Evolutionary conservation across 257 asterid genomes (phyloP), one percentile per base, ranked within the genome.

Genomic region (Galeopsis tetrahit): DNA sequence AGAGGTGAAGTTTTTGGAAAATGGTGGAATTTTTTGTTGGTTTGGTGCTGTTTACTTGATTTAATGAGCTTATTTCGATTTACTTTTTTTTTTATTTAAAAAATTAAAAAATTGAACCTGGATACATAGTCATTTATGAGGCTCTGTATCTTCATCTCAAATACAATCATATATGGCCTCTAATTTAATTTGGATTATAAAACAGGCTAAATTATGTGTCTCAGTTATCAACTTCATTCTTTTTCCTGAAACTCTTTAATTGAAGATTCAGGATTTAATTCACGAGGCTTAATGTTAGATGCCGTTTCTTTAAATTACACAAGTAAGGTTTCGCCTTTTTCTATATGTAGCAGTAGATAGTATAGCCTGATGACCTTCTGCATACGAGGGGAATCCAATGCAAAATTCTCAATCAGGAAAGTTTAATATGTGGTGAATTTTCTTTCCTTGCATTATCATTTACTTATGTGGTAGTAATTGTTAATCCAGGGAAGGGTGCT

Each of bases 11-110:
- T 17, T 8, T 76, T 43, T 46, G 40, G 73, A 15, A 36, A 63
- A 46, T 31, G 61, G 53, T 68, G 74, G 73, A 38, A 17, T 4
- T 36, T 67, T 44, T 63, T 63, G 68, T 32, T 28, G 60, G 76
- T 44, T 39, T 72, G 52, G 61, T 43, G 53, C 68, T 64, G 53
- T 21, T 61, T 61, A 68, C 77, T 59, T 61, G 59, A 63, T 51
- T 28, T 53, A 34, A 38, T 49, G 52, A 4, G 13, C 42, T 68
- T 65, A 56, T 63, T 21, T 36, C 40, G 56, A 40, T 58, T 17
- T 13, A 67, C 3, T 66, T 35, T 36, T 44, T 42, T 64, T 31
- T 55, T 65, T 60, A 38, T 31, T 34, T 48, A n/a, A 21, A 21
- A 21, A 21, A 21, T 21, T 0, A 21, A 21, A 21, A 10, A 28